phyloP scores from a whole-genome alignment of 208 protist species.

The Crithidia bombi region DNA sequence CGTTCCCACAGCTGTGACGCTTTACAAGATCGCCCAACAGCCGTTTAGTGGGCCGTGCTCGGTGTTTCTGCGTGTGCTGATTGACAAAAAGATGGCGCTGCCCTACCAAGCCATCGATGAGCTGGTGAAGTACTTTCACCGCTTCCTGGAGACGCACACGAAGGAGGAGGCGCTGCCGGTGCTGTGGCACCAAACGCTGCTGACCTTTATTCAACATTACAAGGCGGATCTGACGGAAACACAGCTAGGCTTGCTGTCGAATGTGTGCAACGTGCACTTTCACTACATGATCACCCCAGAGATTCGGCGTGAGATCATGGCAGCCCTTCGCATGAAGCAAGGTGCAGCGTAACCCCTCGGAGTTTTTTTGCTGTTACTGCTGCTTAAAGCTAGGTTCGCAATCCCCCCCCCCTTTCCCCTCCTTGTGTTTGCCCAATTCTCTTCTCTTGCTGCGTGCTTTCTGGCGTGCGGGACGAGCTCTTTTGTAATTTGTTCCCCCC shows the following conservation, averaged over 20 bases:
- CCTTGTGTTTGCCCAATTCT: too few relatives aligned
- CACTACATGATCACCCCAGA: slow-evolving; percentile 91
- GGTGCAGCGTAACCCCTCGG: slow-evolving; percentile 2
- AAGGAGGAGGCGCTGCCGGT: slow-evolving; percentile 92
- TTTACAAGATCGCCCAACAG: slow-evolving; percentile 95
- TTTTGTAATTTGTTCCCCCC: too few relatives aligned
- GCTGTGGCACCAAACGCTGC: slow-evolving; percentile 97
- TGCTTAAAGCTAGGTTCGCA: too few relatives aligned
- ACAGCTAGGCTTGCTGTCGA: slow-evolving; percentile 72
- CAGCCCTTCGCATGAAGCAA: slow-evolving; percentile 44
- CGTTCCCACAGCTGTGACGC: slow-evolving; percentile 91
- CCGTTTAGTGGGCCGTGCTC: slow-evolving; percentile 90
- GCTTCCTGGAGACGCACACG: slow-evolving; percentile 83
- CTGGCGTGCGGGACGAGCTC: too few relatives aligned
- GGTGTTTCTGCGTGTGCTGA: slow-evolving; percentile 95
- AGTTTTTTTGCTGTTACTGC: slow-evolving; percentile 4
- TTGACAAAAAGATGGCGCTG: slow-evolving; percentile 99
- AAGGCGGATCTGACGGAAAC: slow-evolving; percentile 82
- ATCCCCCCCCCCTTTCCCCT: too few relatives aligned
- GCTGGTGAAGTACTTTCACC: slow-evolving; percentile 96
- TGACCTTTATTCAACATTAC: slow-evolving; percentile 94
- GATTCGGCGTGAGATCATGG: slow-evolving; percentile 78
- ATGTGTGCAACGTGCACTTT: slow-evolving; percentile 85
- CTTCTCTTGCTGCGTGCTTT: too few relatives aligned
- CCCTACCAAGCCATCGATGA: slow-evolving; percentile 95